phyloP scores from a whole-genome alignment of 208 protist genomes.

The Sergeia podlipaevii region DNA sequence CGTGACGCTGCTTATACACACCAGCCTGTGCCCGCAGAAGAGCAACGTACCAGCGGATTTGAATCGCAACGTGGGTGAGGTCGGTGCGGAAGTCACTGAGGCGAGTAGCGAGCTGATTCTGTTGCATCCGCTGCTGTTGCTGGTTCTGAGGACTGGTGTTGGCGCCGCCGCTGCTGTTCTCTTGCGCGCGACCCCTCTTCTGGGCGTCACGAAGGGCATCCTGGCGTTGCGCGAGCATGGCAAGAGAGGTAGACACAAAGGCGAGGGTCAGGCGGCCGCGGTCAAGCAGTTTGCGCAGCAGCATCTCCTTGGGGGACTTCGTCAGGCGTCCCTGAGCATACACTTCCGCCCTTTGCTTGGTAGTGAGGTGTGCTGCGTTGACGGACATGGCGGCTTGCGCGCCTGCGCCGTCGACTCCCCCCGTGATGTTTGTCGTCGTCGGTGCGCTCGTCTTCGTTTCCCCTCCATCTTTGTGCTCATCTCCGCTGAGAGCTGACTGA shows the following conservation, averaged over 20 bases:
- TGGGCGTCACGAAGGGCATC: not conserved
- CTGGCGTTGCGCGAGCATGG: slow-evolving; percentile 3
- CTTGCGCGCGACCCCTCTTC: slow-evolving; percentile 6
- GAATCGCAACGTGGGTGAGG: slow-evolving; percentile 44
- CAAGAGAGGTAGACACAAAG: slow-evolving; percentile 11
- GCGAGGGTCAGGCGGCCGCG: slow-evolving; percentile 14
- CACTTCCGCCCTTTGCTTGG: not conserved
- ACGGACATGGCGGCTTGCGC: not conserved
- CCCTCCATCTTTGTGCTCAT: not conserved
- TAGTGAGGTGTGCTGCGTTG: not conserved
- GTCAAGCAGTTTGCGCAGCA: slow-evolving; percentile 12
- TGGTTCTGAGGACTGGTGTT: not conserved
- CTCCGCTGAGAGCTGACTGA: not conserved
- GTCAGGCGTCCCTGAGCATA: not conserved
- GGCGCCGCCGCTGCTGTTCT: not conserved
- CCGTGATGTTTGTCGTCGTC: not conserved
- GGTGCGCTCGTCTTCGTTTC: not conserved
- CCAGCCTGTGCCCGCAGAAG: slow-evolving; percentile 35
- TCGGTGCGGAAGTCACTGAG: slow-evolving; percentile 58
- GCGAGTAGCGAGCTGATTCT: not conserved
- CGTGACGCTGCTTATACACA: slow-evolving; percentile 38
- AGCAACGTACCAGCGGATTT: slow-evolving; percentile 53
- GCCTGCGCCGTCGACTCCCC: not conserved
- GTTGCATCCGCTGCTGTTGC: not conserved
- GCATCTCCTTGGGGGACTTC: slow-evolving; percentile 3